Evolutionary conservation across 169 alveolate species (phyloP), one percentile per base, ranked within the genome.

Genomic region (Amoebophrya sp.): DNA sequence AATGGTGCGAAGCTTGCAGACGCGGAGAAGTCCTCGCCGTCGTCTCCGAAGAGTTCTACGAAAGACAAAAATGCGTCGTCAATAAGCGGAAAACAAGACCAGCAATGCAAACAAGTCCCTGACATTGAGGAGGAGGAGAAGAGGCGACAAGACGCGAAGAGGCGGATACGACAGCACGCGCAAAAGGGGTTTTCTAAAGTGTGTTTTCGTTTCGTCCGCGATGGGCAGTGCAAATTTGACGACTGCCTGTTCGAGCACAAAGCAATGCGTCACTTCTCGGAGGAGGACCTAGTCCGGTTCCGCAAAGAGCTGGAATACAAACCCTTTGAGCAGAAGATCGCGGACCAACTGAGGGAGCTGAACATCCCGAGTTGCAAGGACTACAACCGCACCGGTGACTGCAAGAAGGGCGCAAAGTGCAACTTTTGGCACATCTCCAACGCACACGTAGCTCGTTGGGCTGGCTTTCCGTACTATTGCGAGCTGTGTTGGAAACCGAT

Each of bases 231-330:
- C 83, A 65, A 65, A 6, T 18, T 6, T 18, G 26, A 65, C 36
- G n/a, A 65, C 26, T 65, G 83, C 83, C 33, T 65, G 36, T 65
- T 65, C 26, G 83, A 65, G 83, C 83, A 65, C 83, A 65, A 65
- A 26, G 2, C 18, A 0, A 26, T 65, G 83, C n/a, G 39, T 6
- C 36, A 65, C 3, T 26, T 65, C 3, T 26, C 36, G 39, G 83
- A 65, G 39, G 33, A 6, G 36, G 83, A 65, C 38, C 83, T 65
- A 36, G n/a, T 65, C n/a, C 38, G 39, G 83, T 65, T 65, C 38
- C 83, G 83, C 38, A 65, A 65, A 36, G 83, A 65, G 2, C 26
- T 65, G 83, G 2, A 6, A 6, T 65, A 12, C 83, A 65, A 65
- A 36, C 83, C 83, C 38, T 65, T 65, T 65, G 12, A 26, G 39